A percentile compares a stretch with the other conserved stretches of the same genome.
These are phyloP conservation scores for Saturnispora serradocipensis DNA, from an alignment of 805 yeast genomes.

Conservation along the genomic window DNA sequence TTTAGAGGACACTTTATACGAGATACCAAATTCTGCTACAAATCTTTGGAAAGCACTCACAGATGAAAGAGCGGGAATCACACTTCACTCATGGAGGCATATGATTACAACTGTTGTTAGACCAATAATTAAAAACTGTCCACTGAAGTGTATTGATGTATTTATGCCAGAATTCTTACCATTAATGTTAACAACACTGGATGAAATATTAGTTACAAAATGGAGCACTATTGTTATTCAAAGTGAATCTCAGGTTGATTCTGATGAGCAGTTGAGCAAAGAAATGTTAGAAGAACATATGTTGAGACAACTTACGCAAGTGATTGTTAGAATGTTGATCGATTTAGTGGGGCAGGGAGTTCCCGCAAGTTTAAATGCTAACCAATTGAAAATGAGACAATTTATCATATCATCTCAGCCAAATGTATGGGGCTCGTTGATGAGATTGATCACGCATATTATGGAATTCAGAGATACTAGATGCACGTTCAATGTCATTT, in stretches of 20 bases:
- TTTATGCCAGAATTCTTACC: constrained; percentile 79
- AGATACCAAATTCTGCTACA: constrained; percentile 70
- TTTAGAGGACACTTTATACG: constrained; percentile 81
- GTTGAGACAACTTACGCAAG: constrained; percentile 85
- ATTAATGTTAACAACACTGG: constrained; percentile 60
- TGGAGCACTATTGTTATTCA: constrained; percentile 68
- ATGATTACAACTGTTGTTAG: constrained; percentile 85
- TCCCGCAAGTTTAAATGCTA: constrained; percentile 35
- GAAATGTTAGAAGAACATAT: constrained; percentile 98
- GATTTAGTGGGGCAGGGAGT: constrained; percentile 81
- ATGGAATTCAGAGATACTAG: constrained; percentile 81
- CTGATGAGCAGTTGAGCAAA: constrained; percentile 81
- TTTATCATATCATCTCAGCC: constrained; percentile 55
- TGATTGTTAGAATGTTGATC: constrained; percentile 76
- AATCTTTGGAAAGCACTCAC: constrained; percentile 81
- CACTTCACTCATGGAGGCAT: constrained; percentile 95
- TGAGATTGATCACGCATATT: constrained; percentile 65
- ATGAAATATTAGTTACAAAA: constrained; percentile 57
- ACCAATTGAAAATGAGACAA: constrained; percentile 57
- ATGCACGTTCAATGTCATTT: constrained; percentile 83
- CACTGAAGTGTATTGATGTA: constrained; percentile 50
- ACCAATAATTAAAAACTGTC: constrained; percentile 83
- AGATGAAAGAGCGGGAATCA: constrained; percentile 75
- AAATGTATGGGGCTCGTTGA: constrained; percentile 61
- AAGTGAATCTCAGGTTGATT: constrained; percentile 39